phyloP scores from a whole-genome alignment of 345 rosid species.

The Chamaenerion angustifolium region DNA sequence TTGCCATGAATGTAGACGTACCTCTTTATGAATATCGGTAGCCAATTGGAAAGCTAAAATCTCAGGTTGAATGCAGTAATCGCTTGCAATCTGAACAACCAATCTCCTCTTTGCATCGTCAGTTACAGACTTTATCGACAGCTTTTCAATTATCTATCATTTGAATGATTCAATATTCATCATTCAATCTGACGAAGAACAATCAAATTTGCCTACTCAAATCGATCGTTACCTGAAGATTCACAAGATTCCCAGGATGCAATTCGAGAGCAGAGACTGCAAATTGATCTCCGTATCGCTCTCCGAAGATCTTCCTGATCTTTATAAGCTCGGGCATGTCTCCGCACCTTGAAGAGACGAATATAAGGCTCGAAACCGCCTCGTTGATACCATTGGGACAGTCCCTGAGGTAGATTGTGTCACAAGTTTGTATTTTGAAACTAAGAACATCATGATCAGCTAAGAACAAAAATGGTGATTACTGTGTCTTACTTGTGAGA shows the following conservation, averaged over 20 bases:
- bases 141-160: slow-evolving; percentile 40
- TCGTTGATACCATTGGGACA: slow-evolving; percentile 59
- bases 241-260: slow-evolving; percentile 54
- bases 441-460: no score
- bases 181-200: neutral
- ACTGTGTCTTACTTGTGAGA: slow-evolving; percentile 35
- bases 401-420: slow-evolving; percentile 30
- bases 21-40: slow-evolving; percentile 35
- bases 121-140: slow-evolving; percentile 26
- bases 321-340: slow-evolving; percentile 57
- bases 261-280: slow-evolving; percentile 36
- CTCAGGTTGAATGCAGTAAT: slow-evolving; percentile 24
- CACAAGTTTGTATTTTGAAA: neutral
- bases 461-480: no score
- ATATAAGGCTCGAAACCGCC: slow-evolving; percentile 81
- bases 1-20: no score
- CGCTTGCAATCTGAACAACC: slow-evolving; percentile 40
- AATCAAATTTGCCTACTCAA: neutral
- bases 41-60: slow-evolving; percentile 41
- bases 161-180: neutral
- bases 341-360: slow-evolving; percentile 72
- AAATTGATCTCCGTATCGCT: slow-evolving; percentile 57
- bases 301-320: slow-evolving; percentile 48
- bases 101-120: slow-evolving; percentile 35
- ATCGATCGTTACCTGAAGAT: slow-evolving; percentile 32